These are phyloP conservation scores for Phanerochaete carnosa DNA, from an alignment of 768 basidiomycete genomes.

Conservation along the genomic window DNA sequence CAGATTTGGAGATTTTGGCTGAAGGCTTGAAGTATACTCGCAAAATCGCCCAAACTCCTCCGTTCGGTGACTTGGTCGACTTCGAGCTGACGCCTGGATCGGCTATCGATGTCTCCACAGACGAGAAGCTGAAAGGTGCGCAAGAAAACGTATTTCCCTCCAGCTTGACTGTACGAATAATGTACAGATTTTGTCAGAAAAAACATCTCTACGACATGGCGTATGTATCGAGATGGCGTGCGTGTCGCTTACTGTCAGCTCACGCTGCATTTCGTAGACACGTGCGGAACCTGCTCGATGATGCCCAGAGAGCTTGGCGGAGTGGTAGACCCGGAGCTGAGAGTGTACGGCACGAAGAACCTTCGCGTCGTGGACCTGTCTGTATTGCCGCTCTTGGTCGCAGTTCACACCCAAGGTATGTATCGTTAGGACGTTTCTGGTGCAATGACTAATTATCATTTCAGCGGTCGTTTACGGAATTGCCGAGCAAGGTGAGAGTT, in stretches of 20 bases:
- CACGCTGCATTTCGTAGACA: neutral
- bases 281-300: neutral
- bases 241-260: neutral
- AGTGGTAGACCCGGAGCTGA: neutral
- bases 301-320: neutral
- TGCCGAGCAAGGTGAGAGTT: conserved; percentile 26
- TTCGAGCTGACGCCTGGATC: neutral
- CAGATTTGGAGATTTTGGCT: conserved; percentile 3
- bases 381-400: conserved; percentile 17
- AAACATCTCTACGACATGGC: neutral
- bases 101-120: neutral
- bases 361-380: conserved; percentile 45
- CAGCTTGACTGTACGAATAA: too few species aligned
- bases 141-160: too few species aligned
- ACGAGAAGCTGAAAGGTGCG: neutral
- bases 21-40: neutral
- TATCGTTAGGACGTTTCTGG: too few species aligned
- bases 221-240: neutral
- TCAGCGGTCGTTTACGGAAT: conserved; percentile 20
- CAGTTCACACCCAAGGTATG: conserved; percentile 14
- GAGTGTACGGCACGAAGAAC: neutral
- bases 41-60: conserved; percentile 3
- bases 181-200: neutral
- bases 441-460: too few species aligned
- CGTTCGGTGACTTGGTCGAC: neutral